Conservation (phyloP, 2,329 filamentous ascomycete genomes). For the Verticillium nonalfalfae region DNA sequence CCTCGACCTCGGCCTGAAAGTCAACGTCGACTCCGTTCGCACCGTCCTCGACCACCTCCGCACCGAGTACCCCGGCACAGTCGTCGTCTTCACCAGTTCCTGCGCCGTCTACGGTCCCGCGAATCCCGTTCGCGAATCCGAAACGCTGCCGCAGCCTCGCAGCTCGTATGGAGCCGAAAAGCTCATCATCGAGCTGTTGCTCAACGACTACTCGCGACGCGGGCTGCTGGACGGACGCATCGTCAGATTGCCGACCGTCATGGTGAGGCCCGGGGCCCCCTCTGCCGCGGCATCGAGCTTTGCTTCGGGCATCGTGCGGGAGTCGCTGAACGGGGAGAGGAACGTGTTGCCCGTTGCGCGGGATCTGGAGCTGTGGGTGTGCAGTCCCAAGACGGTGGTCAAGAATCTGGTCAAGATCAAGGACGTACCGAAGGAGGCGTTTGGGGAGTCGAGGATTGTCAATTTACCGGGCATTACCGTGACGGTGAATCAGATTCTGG, state of each 20-base stretch:
- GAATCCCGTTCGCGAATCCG: conserved; percentile 33
- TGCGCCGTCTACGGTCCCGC: conserved; percentile 47
- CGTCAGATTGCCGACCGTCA: conserved; percentile 53
- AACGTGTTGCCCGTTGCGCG: conserved; percentile 33
- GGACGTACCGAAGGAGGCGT: conserved; percentile 27
- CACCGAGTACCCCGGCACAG: conserved; percentile 34
- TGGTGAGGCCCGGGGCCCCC: conserved; percentile 52
- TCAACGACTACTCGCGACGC: conserved; percentile 43
- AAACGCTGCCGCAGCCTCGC: conserved; percentile 38
- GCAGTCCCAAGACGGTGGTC: conserved; percentile 37
- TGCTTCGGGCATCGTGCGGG: conserved; percentile 55
- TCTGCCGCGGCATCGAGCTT: conserved; percentile 56
- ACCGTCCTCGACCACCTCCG: conserved; percentile 41
- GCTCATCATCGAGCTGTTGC: conserved; percentile 44
- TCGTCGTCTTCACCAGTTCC: conserved; percentile 46
- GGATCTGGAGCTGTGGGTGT: conserved; percentile 40
- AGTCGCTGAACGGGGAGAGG: conserved; percentile 43
- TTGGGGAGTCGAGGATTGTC: conserved; percentile 36
- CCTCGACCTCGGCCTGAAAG: conserved; percentile 43
- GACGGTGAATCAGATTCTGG: conserved; percentile 45
- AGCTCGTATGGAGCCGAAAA: conserved; percentile 50
- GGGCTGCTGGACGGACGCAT: conserved; percentile 50
- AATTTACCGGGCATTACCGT: conserved; percentile 47
- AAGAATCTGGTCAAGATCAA: conserved; percentile 37
- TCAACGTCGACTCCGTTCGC: conserved; percentile 47